These are phyloP conservation scores for Ophiocordyceps australis DNA, from an alignment of 2,329 filamentous ascomycete genomes.

Conservation along the genomic window DNA sequence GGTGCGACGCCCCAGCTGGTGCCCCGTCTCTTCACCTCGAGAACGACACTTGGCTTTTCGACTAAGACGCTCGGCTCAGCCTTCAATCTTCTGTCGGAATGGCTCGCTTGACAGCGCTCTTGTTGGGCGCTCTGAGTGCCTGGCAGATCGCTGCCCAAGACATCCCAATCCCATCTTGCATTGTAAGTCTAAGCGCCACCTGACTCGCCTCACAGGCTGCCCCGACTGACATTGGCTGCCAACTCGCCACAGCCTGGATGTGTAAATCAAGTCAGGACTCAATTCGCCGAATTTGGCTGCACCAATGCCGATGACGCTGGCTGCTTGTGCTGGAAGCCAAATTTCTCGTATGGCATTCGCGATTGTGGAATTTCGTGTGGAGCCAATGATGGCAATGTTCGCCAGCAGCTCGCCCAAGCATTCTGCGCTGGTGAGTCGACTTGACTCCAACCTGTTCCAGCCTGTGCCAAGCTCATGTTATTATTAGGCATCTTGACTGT, in stretches of 20 bases:
- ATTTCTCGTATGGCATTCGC: conserved; percentile 12
- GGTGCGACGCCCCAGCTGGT: too few species aligned
- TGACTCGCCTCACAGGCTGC: background rate
- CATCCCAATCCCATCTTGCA: conserved; percentile 8
- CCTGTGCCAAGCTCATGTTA: too few species aligned
- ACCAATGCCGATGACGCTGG: conserved; percentile 10
- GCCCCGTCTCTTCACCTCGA: too few species aligned
- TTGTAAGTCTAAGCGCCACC: conserved; percentile 10
- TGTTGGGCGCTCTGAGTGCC: conserved; percentile 11
- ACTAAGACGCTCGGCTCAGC: too few species aligned
- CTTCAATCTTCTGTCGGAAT: conserved; percentile 8
- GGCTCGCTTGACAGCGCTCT: conserved; percentile 9
- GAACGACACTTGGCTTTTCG: too few species aligned
- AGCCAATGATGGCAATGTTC: conserved; percentile 11
- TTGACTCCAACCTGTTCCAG: too few species aligned
- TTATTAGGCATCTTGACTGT: too few species aligned
- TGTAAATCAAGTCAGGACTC: conserved; percentile 4
- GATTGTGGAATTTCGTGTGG: conserved; percentile 15
- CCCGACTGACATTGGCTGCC: conserved; percentile 2
- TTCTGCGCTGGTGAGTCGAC: conserved; percentile 7
- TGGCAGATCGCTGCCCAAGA: conserved; percentile 7
- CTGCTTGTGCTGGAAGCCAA: conserved; percentile 18
- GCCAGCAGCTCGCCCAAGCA: conserved; percentile 6
- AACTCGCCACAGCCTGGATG: conserved; percentile 7
- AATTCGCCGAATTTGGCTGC: conserved; percentile 9